Base-by-base conservation (phyloP, 2,329 filamentous ascomycete species). In the Aspergillus fischeri region DNA sequence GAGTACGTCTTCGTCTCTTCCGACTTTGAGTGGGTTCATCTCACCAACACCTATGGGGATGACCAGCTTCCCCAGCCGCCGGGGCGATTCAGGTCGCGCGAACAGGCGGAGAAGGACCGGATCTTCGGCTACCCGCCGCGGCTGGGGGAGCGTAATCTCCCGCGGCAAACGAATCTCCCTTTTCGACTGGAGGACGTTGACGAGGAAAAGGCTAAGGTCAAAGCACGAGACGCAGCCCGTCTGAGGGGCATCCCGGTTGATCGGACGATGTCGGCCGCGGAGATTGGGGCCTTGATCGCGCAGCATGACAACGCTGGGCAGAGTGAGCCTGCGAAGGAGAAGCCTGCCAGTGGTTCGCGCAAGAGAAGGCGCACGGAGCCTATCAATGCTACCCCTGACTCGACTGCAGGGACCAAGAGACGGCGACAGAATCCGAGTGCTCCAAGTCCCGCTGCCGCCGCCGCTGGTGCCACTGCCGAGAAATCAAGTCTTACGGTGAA, bases 111-210 rank as follows among this genome's bases (percentile, higher is more conserved):
- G 27, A 66, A 63, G 25, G 70, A 73, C 52, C 61, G 62, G n/a
- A 63, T 70, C 11, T 70, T 67, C 38, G 69, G 70, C 1, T 73
- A 66, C 54, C 70, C 70, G 14, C 70, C 70, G 5, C 64, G 52
- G 11, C 65, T 68, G 25, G 68, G 70, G 4, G 60, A 70, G 51
- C 68, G 67, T 8, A 73, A 73, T 55, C 25, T 71, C n/a, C 70
- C 68, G 1, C 64, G 57, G 27, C 56, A 53, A 9, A 55, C 48
- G 10, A 51, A 58, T 4, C 52, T 52, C 5, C 59, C 65, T 11
- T 68, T 70, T 44, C 17, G 58, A 4, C 41, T 59, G 4, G 70
- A 72, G 49, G 57, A 72, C 42, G 59, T 72, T 24, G 56, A 53
- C n/a, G 51, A 55, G 45, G 68, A 67, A 53, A 56, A 49, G 28